Conservation (phyloP, 2,329 filamentous ascomycete species). For the Cladosporium colombiae region DNA sequence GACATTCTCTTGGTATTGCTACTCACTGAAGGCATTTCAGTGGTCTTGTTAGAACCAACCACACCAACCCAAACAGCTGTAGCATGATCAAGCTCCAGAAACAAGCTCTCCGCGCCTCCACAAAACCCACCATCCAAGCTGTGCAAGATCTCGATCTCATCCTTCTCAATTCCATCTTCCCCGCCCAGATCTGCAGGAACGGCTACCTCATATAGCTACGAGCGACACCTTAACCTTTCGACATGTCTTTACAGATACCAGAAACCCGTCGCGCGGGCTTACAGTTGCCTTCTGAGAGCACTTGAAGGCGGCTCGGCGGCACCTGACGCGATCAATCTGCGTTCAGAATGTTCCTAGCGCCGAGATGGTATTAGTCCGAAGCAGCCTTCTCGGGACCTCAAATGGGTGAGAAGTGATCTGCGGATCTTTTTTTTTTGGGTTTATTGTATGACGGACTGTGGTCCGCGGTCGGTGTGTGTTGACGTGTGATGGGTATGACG, state of each 20-base stretch:
- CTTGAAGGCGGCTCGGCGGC: background rate
- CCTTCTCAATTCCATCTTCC: background rate
- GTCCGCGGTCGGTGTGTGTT: background rate
- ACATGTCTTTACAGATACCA: constrained; percentile 10
- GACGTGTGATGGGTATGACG: background rate
- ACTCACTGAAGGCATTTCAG: background rate
- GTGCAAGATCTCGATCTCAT: constrained; percentile 5
- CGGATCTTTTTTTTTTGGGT: background rate
- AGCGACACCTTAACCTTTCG: background rate
- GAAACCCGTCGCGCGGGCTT: constrained; percentile 9
- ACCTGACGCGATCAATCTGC: background rate
- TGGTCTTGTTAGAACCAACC: too few species aligned
- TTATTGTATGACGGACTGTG: background rate
- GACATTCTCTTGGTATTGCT: too few species aligned
- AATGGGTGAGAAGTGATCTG: background rate
- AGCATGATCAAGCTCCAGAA: background rate
- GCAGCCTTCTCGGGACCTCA: background rate
- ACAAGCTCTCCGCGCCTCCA: background rate
- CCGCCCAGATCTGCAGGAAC: constrained; percentile 19
- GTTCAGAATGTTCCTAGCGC: background rate
- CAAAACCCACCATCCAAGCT: background rate
- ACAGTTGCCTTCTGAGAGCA: constrained; percentile 1
- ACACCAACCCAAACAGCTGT: background rate
- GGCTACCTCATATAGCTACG: background rate
- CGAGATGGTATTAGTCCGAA: background rate